These are phyloP conservation scores for Didymella lethalis DNA, from an alignment of 2,329 filamentous ascomycete species.

Conservation along the genomic window DNA sequence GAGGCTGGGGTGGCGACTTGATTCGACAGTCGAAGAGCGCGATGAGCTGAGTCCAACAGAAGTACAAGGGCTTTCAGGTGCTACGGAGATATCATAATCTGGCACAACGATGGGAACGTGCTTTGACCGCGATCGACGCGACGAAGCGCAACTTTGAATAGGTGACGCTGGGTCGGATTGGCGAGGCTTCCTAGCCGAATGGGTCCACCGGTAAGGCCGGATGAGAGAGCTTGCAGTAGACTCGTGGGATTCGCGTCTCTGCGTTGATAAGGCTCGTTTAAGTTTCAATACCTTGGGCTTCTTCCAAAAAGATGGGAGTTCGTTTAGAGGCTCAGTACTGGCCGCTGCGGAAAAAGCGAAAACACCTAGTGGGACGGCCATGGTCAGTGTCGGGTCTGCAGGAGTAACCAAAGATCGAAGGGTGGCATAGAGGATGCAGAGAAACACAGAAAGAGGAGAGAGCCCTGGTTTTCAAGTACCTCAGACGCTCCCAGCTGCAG, in stretches of 20 bases:
- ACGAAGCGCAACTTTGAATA: slow-evolving; percentile 31
- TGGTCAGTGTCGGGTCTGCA: slow-evolving; percentile 44
- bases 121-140: slow-evolving; percentile 46
- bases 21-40: slow-evolving; percentile 42
- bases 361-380: slow-evolving; percentile 51
- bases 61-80: slow-evolving; percentile 48
- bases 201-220: slow-evolving; percentile 33
- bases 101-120: slow-evolving; percentile 57
- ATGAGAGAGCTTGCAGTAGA: slow-evolving; percentile 43
- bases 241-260: slow-evolving; percentile 38
- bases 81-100: slow-evolving; percentile 51
- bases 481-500: slow-evolving; percentile 41
- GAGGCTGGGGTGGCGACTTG: slow-evolving; percentile 41
- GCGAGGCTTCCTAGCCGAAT: slow-evolving; percentile 32
- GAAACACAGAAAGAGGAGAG: slow-evolving; percentile 36
- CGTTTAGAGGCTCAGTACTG: slow-evolving; percentile 46
- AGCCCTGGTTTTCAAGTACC: slow-evolving; percentile 44
- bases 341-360: slow-evolving; percentile 47
- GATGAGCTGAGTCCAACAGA: slow-evolving; percentile 46
- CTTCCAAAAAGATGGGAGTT: slow-evolving; percentile 46
- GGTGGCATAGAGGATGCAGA: slow-evolving; percentile 30
- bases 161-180: slow-evolving; percentile 32
- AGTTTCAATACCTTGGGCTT: slow-evolving; percentile 41
- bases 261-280: slow-evolving; percentile 40
- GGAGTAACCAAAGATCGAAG: slow-evolving; percentile 9